A percentile compares a stretch with the other conserved stretches of the same genome.
phyloP scores from a whole-genome alignment of 2,329 filamentous ascomycete species.

The Penicillium sp. region DNA sequence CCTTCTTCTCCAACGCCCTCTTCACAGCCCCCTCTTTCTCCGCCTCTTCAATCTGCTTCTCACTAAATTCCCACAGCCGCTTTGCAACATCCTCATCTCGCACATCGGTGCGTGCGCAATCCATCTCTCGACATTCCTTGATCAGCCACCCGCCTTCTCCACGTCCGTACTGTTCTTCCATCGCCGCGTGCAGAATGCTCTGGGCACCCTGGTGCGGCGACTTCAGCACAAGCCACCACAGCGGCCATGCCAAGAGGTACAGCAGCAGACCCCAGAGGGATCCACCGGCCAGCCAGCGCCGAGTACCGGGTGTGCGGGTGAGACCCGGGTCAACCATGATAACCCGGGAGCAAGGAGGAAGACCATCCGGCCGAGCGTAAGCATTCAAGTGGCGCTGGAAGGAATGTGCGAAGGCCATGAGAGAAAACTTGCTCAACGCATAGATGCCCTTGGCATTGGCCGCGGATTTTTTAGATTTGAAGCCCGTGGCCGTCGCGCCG shows the following conservation, averaged over 20 bases:
- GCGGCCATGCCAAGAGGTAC: constrained; percentile 70
- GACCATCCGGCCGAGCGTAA: constrained; percentile 75
- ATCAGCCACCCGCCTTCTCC: constrained; percentile 64
- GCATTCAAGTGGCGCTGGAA: constrained; percentile 88
- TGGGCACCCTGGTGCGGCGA: constrained; percentile 78
- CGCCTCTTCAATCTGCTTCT: constrained; percentile 70
- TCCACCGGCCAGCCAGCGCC: constrained; percentile 79
- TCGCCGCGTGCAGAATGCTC: constrained; percentile 74
- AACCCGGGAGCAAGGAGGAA: constrained; percentile 76
- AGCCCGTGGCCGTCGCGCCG: constrained; percentile 1
- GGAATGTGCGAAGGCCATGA: constrained; percentile 82
- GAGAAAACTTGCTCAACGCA: constrained; percentile 64
- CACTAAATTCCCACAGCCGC: constrained; percentile 83
- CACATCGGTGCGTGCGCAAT: constrained; percentile 66
- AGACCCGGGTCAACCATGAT: constrained; percentile 83
- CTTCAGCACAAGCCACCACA: constrained; percentile 86
- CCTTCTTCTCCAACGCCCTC: constrained; percentile 54
- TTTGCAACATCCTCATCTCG: constrained; percentile 73
- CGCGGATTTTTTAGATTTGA: constrained; percentile 8
- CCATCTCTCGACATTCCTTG: constrained; percentile 80
- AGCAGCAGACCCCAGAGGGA: constrained; percentile 70
- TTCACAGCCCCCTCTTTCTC: constrained; percentile 72
- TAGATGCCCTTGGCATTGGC: constrained; percentile 41
- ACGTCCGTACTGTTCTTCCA: constrained; percentile 67
- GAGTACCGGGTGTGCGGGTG: constrained; percentile 76